A percentile compares a stretch with the other conserved stretches of the same genome.
Evolutionary conservation across 1,139 yeast genomes (phyloP).

Genomic region (Starmera stellimalicola): DNA sequence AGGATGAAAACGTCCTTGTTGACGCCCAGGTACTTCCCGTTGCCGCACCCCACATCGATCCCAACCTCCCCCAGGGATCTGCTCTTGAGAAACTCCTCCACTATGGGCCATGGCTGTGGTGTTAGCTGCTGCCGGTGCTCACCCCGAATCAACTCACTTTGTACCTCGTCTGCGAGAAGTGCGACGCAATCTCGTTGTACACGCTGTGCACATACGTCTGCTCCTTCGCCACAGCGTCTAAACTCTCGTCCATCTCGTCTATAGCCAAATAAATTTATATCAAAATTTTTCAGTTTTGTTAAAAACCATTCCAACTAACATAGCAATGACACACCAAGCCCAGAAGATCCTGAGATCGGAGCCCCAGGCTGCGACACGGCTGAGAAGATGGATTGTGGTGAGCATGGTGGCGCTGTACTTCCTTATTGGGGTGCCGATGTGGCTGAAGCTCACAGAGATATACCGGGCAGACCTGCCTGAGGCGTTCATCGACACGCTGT

Average conservation of each 20-base stretch:
- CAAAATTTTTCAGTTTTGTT: not conserved
- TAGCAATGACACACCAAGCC: conserved; percentile 1
- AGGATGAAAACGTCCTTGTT: conserved; percentile 59
- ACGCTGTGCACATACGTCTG: conserved; percentile 78
- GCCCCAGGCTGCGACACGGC: conserved; percentile 9
- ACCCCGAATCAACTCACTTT: conserved; percentile 27
- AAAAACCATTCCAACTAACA: not conserved
- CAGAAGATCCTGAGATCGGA: conserved; percentile 11
- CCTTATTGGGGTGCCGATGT: conserved; percentile 65
- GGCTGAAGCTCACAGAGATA: conserved; percentile 61
- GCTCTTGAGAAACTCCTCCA: conserved; percentile 50
- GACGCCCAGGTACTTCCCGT: conserved; percentile 79
- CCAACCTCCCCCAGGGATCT: conserved; percentile 39
- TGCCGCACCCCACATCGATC: conserved; percentile 88
- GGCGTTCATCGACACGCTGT: conserved; percentile 36
- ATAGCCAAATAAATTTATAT: not conserved
- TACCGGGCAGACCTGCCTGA: conserved; percentile 69
- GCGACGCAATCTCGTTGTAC: conserved; percentile 84
- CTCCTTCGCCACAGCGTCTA: conserved; percentile 52
- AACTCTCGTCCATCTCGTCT: conserved; percentile 13
- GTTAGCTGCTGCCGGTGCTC: not conserved
- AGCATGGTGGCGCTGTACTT: conserved; percentile 29
- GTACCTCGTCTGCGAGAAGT: conserved; percentile 87
- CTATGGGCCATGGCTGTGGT: conserved; percentile 84
- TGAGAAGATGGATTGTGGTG: conserved; percentile 17